Conservation (phyloP, 192 early-diverging fungal species). For the Neocallimastix lanati region DNA sequence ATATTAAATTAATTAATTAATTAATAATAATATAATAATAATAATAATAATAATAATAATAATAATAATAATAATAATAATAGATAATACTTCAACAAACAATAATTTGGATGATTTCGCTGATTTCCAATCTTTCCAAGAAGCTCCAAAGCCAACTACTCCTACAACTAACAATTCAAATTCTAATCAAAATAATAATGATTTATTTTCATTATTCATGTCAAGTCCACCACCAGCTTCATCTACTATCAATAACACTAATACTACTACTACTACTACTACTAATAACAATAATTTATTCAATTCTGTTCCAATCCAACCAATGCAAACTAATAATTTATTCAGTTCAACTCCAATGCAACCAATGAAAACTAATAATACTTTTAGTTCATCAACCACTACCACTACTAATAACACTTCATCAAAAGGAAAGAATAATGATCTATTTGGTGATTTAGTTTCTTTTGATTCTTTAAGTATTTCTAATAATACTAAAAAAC, state of each 20-base stretch:
- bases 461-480: slow-evolving; percentile 53
- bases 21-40: too few species aligned
- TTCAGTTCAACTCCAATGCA: too few species aligned
- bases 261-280: neutral
- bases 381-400: neutral
- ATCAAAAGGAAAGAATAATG: slow-evolving; percentile 39
- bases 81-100: slow-evolving; percentile 9
- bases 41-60: too few species aligned
- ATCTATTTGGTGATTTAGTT: slow-evolving; percentile 40
- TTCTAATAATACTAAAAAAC: slow-evolving; percentile 14
- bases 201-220: too few species aligned
- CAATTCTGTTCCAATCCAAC: slow-evolving; percentile 1
- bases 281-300: slow-evolving; percentile 1
- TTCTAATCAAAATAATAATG: slow-evolving; percentile 5
- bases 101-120: slow-evolving; percentile 36
- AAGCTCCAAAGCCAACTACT: slow-evolving; percentile 14
- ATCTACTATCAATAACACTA: neutral
- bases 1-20: too few species aligned
- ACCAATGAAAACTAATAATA: neutral
- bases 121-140: slow-evolving; percentile 26
- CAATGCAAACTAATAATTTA: neutral
- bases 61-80: too few species aligned
- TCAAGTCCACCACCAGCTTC: slow-evolving; percentile 5
- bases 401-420: neutral
- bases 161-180: slow-evolving; percentile 1